Percentiles rank a stretch among this genome's conserved stretches.
Evolutionary conservation across 768 basidiomycete species (phyloP).

Genomic region (Termitomyces sp.): DNA sequence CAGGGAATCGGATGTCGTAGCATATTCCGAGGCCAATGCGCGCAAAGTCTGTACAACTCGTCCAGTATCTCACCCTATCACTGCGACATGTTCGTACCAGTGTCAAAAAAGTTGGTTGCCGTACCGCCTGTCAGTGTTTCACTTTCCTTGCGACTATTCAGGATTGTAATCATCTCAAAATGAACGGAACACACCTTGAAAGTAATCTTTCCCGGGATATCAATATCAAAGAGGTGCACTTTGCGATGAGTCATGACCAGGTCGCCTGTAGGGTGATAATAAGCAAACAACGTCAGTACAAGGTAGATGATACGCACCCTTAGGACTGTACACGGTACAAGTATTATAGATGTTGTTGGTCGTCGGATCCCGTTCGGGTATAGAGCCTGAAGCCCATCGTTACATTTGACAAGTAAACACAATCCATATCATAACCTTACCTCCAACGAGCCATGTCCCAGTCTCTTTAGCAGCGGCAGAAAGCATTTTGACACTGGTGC

Average conservation of each 20-base stretch:
- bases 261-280: slow-evolving; percentile 51
- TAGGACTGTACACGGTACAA: slow-evolving; percentile 82
- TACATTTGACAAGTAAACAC: too few species aligned
- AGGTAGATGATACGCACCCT: slow-evolving; percentile 36
- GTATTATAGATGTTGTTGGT: slow-evolving; percentile 86
- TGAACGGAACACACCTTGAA: slow-evolving; percentile 58
- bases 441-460: slow-evolving; percentile 89
- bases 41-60: slow-evolving; percentile 72
- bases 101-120: slow-evolving; percentile 76
- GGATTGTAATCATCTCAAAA: slow-evolving; percentile 1
- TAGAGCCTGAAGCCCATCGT: slow-evolving; percentile 59
- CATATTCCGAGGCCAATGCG: slow-evolving; percentile 95
- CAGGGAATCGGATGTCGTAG: slow-evolving; percentile 94
- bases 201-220: slow-evolving; percentile 87
- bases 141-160: slow-evolving; percentile 57
- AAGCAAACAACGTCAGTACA: neutral
- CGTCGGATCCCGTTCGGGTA: slow-evolving; percentile 72
- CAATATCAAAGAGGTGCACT: slow-evolving; percentile 96
- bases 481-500: slow-evolving; percentile 79
- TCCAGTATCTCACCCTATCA: neutral
- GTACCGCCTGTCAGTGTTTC: slow-evolving; percentile 79
- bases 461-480: slow-evolving; percentile 75
- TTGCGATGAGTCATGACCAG: slow-evolving; percentile 89
- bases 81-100: slow-evolving; percentile 42
- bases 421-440: slow-evolving; percentile 29